Evolutionary conservation across 371 early-diverging fungal genomes (phyloP).

Genomic region (Lichtheimia hyalospora): DNA sequence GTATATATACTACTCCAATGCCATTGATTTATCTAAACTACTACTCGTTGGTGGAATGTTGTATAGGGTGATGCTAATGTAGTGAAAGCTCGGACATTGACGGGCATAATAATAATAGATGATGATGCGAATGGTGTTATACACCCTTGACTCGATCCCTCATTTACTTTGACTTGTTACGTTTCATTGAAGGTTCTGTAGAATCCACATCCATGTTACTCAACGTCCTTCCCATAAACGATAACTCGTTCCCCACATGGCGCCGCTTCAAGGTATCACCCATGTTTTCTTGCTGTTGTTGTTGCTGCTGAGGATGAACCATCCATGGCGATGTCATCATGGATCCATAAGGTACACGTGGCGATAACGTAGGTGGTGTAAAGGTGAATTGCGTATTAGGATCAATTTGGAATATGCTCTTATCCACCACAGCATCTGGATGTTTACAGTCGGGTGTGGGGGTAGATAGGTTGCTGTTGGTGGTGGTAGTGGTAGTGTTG

Average conservation of each 20-base stretch:
- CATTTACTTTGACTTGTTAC: slow-evolving; percentile 23
- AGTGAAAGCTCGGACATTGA: too few species aligned
- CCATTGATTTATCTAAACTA: too few species aligned
- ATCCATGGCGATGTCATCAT: background rate
- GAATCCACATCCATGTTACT: slow-evolving; percentile 23
- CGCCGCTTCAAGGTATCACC: slow-evolving; percentile 33
- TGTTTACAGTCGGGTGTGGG: background rate
- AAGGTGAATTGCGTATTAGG: slow-evolving; percentile 50
- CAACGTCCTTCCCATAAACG: slow-evolving; percentile 41
- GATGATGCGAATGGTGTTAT: too few species aligned
- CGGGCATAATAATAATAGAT: too few species aligned
- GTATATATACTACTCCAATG: too few species aligned
- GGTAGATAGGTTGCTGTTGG: background rate
- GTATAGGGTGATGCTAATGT: too few species aligned
- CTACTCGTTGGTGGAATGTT: too few species aligned
- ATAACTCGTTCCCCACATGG: slow-evolving; percentile 19
- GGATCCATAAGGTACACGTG: background rate
- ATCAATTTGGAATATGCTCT: slow-evolving; percentile 43
- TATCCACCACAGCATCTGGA: background rate
- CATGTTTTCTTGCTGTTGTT: slow-evolving; percentile 12
- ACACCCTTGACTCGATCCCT: too few species aligned
- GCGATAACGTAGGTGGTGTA: slow-evolving; percentile 10
- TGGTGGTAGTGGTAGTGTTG: slow-evolving; percentile 3
- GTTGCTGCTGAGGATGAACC: slow-evolving; percentile 6
- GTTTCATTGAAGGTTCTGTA: slow-evolving; percentile 41